Evolutionary conservation across 139 green algal genomes (phyloP).

Genomic region (Gonium pectorale): DNA sequence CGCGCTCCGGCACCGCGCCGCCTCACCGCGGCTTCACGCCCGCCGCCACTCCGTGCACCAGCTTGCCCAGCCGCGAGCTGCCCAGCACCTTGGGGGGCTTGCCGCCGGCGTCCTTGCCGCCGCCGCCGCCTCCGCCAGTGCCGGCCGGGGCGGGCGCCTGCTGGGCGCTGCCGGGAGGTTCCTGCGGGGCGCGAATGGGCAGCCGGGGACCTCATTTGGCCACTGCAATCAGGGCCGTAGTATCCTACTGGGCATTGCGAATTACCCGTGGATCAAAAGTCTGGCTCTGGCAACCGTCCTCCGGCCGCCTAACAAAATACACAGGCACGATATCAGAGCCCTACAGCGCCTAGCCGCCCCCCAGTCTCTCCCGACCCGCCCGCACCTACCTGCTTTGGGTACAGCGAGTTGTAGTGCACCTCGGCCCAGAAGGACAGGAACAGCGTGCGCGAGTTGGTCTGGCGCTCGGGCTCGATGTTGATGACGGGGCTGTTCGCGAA

Average conservation of each 20-base stretch:
- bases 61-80: not conserved
- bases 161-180: not conserved
- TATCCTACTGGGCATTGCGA: too few species aligned
- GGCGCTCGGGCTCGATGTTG: slow-evolving; percentile 65
- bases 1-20: too few species aligned
- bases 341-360: not conserved
- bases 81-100: slow-evolving; percentile 37
- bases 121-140: not conserved
- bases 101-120: not conserved
- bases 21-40: too few species aligned
- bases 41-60: slow-evolving; percentile 9
- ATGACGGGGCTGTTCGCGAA: slow-evolving; percentile 74
- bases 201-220: too few species aligned
- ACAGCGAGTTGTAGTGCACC: slow-evolving; percentile 80
- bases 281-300: too few species aligned
- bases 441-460: slow-evolving; percentile 48
- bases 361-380: not conserved
- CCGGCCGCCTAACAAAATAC: too few species aligned
- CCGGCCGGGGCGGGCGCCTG: too few species aligned
- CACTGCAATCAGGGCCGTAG: too few species aligned
- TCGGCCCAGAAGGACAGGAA: slow-evolving; percentile 87
- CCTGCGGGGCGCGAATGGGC: not conserved
- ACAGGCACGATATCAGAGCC: too few species aligned
- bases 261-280: too few species aligned
- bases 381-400: slow-evolving; percentile 26